Base-by-base conservation (phyloP, 306 rosid genomes). In the Cucumis melo region DNA sequence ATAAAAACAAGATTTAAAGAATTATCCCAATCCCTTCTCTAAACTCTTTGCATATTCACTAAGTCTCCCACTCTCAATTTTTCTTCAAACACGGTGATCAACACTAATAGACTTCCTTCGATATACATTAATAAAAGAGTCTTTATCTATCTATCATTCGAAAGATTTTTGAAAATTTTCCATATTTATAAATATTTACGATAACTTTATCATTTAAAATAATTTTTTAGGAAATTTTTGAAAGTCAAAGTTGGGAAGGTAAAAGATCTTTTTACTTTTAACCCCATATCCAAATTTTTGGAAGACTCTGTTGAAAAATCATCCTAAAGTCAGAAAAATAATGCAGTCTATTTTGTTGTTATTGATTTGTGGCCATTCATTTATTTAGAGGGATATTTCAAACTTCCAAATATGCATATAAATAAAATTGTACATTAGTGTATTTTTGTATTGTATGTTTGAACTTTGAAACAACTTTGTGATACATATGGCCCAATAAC, bases 31-130 rank as follows among this genome's bases (percentile, higher is more conserved):
- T 64, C 29, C 27, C 72, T 67, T 39, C 74, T 65, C 10, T 67
- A 67, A 67, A 67, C 74, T 67, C 54, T 67, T 67, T 67, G 74
- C 75, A 70, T 58, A 81, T 90, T 90, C 96, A 87, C 82, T 44
- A 82, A 93, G 88, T 83, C 90, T 93, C 79, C 88, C 82, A 79
- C 84, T 83, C 85, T 76, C 82, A n/a, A n/a, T n/a, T n/a, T n/a
- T n/a, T n/a, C n/a, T n/a, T n/a, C n/a, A n/a, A n/a, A n/a, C 7
- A 38, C 4, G 4, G 29, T 27, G 1, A 32, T 32, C 5, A 5
- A 32, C 5, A 32, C 0, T 32, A 32, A 2, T 32, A 32, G 5
- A 32, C 36, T 32, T 3, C 5, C 3, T 2, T 32, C 36, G 5
- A n/a, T n/a, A n/a, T n/a, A n/a, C n/a, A n/a, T n/a, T n/a, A n/a